These are phyloP conservation scores for Stachybotrys chlorohalonatus DNA, from an alignment of 2,329 filamentous ascomycete species.

Conservation along the genomic window DNA sequence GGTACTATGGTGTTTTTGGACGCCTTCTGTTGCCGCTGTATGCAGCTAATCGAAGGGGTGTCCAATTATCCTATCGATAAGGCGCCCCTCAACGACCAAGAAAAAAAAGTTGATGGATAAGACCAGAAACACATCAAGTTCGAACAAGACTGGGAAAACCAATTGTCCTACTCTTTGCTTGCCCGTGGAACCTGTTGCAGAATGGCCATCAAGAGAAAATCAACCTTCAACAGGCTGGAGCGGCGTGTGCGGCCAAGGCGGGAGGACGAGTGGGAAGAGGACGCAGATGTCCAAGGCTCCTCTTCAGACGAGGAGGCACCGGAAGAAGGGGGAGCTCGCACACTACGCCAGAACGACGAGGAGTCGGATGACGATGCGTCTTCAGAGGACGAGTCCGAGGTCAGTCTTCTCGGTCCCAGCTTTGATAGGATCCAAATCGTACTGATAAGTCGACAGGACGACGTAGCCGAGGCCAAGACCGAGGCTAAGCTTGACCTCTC, in stretches of 20 bases:
- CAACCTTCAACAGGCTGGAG: slow-evolving; percentile 24
- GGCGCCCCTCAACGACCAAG: neutral
- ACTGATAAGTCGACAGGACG: slow-evolving; percentile 7
- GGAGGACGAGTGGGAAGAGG: slow-evolving; percentile 33
- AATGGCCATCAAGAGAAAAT: slow-evolving; percentile 32
- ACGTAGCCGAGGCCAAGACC: slow-evolving; percentile 17
- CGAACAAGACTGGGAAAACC: no score
- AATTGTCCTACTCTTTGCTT: neutral
- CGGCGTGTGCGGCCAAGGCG: slow-evolving; percentile 34
- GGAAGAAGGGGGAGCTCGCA: slow-evolving; percentile 14
- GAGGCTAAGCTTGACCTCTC: slow-evolving; percentile 35
- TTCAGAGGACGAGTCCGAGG: neutral
- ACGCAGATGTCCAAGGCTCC: slow-evolving; percentile 15
- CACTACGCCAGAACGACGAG: slow-evolving; percentile 4
- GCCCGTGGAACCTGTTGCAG: no score
- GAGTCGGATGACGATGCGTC: slow-evolving; percentile 17
- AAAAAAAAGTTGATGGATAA: no score
- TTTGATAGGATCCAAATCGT: neutral
- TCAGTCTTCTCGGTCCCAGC: neutral
- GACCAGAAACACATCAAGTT: no score
- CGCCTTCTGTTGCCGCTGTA: neutral
- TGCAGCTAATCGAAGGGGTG: neutral
- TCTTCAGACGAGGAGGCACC: slow-evolving; percentile 20
- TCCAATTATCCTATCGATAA: neutral
- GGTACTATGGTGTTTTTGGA: neutral